phyloP scores from a whole-genome alignment of 331 rosid genomes.

The Acacia pycnantha region DNA sequence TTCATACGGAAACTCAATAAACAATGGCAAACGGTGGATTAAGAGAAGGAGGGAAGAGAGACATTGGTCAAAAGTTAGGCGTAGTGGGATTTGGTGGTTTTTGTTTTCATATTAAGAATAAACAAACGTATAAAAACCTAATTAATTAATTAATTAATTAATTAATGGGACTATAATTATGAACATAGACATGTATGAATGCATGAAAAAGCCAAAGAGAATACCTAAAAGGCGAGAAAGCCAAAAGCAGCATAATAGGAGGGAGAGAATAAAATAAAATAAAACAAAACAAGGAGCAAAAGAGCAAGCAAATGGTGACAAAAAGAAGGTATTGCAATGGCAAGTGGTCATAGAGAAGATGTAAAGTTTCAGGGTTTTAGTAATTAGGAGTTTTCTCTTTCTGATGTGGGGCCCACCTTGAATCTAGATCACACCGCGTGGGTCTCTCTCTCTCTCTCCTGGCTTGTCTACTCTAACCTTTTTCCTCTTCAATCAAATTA shows the following conservation, averaged over 20 bases:
- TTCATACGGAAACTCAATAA: constrained; percentile 23
- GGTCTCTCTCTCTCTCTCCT: neutral
- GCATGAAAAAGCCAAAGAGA: constrained; percentile 10
- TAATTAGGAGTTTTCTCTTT: neutral
- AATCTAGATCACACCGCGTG: neutral
- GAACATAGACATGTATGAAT: neutral
- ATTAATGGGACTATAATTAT: neutral
- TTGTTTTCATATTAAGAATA: neutral
- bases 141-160: neutral
- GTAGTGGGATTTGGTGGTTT: constrained; percentile 64
- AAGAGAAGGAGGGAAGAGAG: constrained; percentile 7
- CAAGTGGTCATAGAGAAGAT: neutral
- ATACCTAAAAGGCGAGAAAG: constrained; percentile 24
- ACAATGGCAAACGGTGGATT: neutral
- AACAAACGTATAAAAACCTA: neutral
- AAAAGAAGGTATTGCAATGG: constrained; percentile 37
- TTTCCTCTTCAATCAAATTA: neutral
- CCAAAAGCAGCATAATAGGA: constrained; percentile 3
- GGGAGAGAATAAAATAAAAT: neutral
- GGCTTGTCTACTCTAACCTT: neutral
- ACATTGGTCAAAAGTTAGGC: constrained; percentile 43
- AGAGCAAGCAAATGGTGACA: constrained; percentile 60
- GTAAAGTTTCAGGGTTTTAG: constrained; percentile 15
- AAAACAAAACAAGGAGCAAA: constrained; percentile 15
- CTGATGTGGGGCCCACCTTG: neutral